Conservation (phyloP, 2,329 filamentous ascomycete species). For the Basipetospora chlamydospora region DNA sequence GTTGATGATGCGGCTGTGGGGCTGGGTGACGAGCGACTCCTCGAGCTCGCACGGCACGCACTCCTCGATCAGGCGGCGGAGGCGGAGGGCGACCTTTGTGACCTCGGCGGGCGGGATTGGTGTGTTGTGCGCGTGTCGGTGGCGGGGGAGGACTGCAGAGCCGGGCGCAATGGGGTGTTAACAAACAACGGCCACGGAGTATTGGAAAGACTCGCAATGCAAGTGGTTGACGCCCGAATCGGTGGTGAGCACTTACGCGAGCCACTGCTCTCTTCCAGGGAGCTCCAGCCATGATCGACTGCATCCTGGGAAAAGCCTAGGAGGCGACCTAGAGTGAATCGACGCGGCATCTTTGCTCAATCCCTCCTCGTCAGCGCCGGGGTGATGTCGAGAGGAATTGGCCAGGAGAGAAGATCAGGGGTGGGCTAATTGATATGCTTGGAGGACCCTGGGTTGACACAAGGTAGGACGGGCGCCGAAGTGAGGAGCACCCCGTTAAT, state of each 20-base stretch:
- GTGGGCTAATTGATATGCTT: too few relatives aligned
- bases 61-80: constrained; percentile 83
- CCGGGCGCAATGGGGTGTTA: too few relatives aligned
- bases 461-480: too few relatives aligned
- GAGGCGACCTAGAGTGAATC: constrained; percentile 4
- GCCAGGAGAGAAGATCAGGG: too few relatives aligned
- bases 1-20: constrained; percentile 80
- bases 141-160: constrained; percentile 47
- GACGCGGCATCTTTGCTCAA: constrained; percentile 3
- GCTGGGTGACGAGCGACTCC: constrained; percentile 54
- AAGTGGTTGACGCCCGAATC: too few relatives aligned
- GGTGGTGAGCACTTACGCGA: neutral
- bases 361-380: too few relatives aligned
- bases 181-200: too few relatives aligned
- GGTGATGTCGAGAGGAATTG: neutral
- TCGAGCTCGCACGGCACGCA: constrained; percentile 84
- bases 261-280: too few relatives aligned
- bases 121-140: constrained; percentile 44
- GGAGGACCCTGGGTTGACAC: too few relatives aligned
- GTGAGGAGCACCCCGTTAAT: too few relatives aligned
- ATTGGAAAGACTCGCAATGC: too few relatives aligned
- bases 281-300: too few relatives aligned
- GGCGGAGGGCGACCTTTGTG: constrained; percentile 74
- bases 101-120: constrained; percentile 66
- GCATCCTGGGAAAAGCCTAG: constrained; percentile 1